Evolutionary conservation across 23 red algal species (phyloP).

Genomic region (Gracilaria gracilis): DNA sequence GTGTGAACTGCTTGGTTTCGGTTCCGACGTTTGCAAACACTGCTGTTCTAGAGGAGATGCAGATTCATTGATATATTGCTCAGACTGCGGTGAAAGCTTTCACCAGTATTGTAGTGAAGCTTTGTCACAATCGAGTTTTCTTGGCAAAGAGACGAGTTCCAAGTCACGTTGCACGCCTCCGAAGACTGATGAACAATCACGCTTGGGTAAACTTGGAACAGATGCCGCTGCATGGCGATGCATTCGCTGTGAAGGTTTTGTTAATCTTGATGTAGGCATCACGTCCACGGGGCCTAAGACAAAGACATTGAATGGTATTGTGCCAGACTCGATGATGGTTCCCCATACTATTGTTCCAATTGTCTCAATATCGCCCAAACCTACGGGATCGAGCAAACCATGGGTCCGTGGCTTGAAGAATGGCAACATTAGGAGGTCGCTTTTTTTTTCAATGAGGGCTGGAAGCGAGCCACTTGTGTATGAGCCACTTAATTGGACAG

Average conservation of each 20-base stretch:
- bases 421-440: background rate
- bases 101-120: constrained; percentile 47
- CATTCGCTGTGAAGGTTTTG: constrained; percentile 37
- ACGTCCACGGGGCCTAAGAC: background rate
- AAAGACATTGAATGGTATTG: background rate
- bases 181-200: no score
- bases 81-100: constrained; percentile 55
- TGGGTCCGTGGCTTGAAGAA: constrained; percentile 7
- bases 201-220: constrained; percentile 4
- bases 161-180: background rate
- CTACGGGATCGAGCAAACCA: background rate
- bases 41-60: constrained; percentile 58
- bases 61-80: constrained; percentile 41
- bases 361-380: background rate
- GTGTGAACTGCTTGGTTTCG: constrained; percentile 19
- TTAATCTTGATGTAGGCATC: background rate
- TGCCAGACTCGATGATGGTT: background rate
- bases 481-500: constrained; percentile 20
- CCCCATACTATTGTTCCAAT: background rate
- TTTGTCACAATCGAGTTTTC: constrained; percentile 13
- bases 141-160: background rate
- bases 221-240: constrained; percentile 27
- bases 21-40: constrained; percentile 41
- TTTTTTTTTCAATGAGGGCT: background rate
- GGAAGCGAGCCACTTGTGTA: background rate